Evolutionary conservation across 352 stramenopile genomes (phyloP).

Genomic region (Phytophthora pluvialis): DNA sequence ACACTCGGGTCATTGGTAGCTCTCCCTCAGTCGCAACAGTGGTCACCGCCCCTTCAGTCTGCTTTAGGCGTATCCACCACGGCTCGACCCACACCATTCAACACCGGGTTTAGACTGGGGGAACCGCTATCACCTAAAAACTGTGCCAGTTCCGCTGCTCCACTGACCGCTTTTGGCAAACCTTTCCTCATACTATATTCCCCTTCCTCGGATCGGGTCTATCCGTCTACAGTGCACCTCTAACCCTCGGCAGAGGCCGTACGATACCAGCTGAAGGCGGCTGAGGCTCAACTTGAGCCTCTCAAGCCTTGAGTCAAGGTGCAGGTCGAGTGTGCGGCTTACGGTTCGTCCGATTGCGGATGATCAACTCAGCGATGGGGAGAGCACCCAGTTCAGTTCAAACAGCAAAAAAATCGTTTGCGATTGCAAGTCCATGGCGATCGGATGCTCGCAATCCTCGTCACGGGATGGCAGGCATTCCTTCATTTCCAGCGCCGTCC

Average conservation of each 20-base stretch:
- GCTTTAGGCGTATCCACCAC: no score
- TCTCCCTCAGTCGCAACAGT: no score
- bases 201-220: not conserved
- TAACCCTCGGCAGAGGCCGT: not conserved
- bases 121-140: no score
- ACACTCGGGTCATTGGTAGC: no score
- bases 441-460: not conserved
- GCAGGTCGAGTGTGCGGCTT: not conserved
- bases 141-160: no score
- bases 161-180: no score
- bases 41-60: no score
- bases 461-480: not conserved
- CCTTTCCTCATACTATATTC: no score
- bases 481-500: not conserved
- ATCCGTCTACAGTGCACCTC: conserved; percentile 5
- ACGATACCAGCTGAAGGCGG: not conserved
- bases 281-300: not conserved
- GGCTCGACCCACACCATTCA: no score
- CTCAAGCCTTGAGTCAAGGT: no score
- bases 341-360: conserved; percentile 12
- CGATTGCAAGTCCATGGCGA: not conserved
- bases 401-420: conserved; percentile 19
- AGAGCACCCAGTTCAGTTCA: not conserved
- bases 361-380: conserved; percentile 10
- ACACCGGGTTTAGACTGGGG: no score